Evolutionary conservation across 169 alveolate genomes (phyloP).

Genomic region (Plasmodium vinckei): DNA sequence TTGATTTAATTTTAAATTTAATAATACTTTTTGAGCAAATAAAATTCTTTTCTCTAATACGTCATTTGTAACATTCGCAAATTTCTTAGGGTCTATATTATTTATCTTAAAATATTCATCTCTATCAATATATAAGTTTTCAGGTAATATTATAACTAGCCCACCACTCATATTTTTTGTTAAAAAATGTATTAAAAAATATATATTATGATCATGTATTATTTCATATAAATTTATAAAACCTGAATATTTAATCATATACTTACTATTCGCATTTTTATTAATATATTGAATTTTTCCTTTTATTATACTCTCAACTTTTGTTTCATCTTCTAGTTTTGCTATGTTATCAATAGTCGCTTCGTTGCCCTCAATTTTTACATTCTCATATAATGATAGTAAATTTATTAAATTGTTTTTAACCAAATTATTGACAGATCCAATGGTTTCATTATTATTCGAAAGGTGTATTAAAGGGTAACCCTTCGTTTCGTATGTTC

Average conservation of each 20-base stretch:
- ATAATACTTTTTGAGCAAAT: conserved; percentile 28
- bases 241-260: conserved; percentile 44
- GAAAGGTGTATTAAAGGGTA: conserved; percentile 46
- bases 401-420: conserved; percentile 48
- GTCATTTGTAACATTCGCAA: conserved; percentile 6
- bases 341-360: conserved; percentile 28
- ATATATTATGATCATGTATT: conserved; percentile 32
- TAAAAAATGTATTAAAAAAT: conserved; percentile 59
- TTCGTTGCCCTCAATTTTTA: conserved; percentile 9
- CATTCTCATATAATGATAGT: conserved; percentile 28
- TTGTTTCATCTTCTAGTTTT: conserved; percentile 57
- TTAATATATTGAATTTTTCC: conserved; percentile 32
- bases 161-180: conserved; percentile 41
- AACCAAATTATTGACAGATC: conserved; percentile 24
- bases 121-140: conserved; percentile 18
- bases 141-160: conserved; percentile 50
- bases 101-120: conserved; percentile 46
- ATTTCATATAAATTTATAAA: conserved; percentile 65
- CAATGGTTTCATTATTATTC: conserved; percentile 17
- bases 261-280: conserved; percentile 12
- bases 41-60: conserved; percentile 45
- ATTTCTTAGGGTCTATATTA: neutral
- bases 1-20: conserved; percentile 61
- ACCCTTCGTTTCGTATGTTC: conserved; percentile 58
- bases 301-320: conserved; percentile 27